phyloP scores from a whole-genome alignment of 129 eudicot genomes.

The Ambrosia artemisiifolia region DNA sequence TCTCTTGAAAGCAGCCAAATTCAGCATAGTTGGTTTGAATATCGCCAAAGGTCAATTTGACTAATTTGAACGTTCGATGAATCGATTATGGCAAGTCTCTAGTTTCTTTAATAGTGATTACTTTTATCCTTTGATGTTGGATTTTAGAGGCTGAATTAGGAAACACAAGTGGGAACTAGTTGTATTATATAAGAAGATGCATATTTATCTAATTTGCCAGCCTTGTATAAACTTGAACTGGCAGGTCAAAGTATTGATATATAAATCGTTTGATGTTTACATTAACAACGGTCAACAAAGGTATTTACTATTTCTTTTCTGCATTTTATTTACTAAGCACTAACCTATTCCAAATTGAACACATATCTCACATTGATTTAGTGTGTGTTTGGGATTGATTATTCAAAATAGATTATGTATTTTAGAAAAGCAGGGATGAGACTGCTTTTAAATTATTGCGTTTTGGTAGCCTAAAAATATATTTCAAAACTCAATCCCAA shows the following conservation, averaged over 20 bases:
- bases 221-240: background rate
- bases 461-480: too few species aligned
- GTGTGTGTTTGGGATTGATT: too few species aligned
- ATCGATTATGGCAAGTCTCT: background rate
- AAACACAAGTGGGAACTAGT: background rate
- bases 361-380: too few species aligned
- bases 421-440: too few species aligned
- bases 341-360: too few species aligned
- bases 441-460: too few species aligned
- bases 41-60: slow-evolving; percentile 28
- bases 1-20: slow-evolving; percentile 12
- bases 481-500: too few species aligned
- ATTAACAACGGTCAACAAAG: too few species aligned
- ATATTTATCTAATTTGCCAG: background rate
- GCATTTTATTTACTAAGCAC: too few species aligned
- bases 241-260: slow-evolving; percentile 12
- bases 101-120: background rate
- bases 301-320: too few species aligned
- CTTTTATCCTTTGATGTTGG: background rate
- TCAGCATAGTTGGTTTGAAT: slow-evolving; percentile 24
- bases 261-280: background rate
- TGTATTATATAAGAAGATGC: background rate
- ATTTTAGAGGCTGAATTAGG: background rate
- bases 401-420: too few species aligned
- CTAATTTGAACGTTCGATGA: background rate